Evolutionary conservation across 257 asterid genomes (phyloP).

Genomic region (Solanum paucissectum): DNA sequence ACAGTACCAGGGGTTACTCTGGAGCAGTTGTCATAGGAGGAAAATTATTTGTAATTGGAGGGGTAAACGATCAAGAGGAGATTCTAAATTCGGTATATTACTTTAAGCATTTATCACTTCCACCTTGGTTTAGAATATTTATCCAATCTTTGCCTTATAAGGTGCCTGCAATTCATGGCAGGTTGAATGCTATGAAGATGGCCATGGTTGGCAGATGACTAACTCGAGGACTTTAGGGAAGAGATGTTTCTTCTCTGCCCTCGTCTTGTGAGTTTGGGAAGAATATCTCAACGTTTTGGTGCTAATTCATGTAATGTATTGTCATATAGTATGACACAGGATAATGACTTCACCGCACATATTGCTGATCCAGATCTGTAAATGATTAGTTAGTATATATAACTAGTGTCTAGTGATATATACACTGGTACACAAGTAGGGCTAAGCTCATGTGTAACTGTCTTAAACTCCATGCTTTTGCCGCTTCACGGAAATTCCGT

Average conservation of each 20-base stretch:
- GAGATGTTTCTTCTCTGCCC: constrained; percentile 36
- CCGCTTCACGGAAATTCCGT: background rate
- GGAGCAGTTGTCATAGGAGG: constrained; percentile 45
- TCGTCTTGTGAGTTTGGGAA: constrained; percentile 17
- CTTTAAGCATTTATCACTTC: background rate
- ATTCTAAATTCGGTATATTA: constrained; percentile 34
- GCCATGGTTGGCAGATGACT: background rate
- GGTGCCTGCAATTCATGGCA: background rate
- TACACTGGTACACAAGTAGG: background rate
- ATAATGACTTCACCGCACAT: background rate
- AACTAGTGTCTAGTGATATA: background rate
- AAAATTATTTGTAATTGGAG: constrained; percentile 40
- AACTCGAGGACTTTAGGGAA: constrained; percentile 26
- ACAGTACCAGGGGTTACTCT: constrained; percentile 27
- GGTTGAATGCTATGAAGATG: background rate
- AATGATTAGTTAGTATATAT: background rate
- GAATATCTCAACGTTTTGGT: background rate
- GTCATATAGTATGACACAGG: background rate
- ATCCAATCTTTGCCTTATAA: background rate
- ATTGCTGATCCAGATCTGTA: background rate
- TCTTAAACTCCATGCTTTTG: background rate
- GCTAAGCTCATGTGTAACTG: background rate
- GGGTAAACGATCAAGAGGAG: constrained; percentile 10
- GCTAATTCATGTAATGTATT: background rate
- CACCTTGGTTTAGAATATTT: background rate